Evolutionary conservation across 2,329 filamentous ascomycete genomes (phyloP).

Genomic region (Pseudogymnoascus sp.): DNA sequence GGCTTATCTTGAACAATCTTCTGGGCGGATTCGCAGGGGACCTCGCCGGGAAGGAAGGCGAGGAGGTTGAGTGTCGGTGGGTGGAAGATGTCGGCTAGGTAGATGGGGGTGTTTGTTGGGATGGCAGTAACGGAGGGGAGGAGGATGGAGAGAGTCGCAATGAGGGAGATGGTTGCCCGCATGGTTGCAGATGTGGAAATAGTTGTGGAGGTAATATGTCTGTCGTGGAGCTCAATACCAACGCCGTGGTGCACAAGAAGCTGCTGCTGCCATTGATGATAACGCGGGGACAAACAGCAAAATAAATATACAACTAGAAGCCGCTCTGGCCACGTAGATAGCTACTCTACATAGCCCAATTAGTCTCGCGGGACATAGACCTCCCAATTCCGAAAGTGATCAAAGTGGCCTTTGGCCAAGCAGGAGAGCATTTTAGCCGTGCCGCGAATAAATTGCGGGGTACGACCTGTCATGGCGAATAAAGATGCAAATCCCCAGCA

Average conservation of each 20-base stretch:
- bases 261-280: neutral
- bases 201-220: neutral
- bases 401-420: neutral
- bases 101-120: conserved; percentile 7
- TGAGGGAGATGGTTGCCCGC: neutral
- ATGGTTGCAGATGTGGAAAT: neutral
- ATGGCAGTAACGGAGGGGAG: neutral
- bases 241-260: neutral
- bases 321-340: conserved; percentile 2
- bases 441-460: conserved; percentile 1
- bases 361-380: neutral
- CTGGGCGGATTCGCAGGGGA: neutral
- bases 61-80: neutral
- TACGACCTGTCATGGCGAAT: neutral
- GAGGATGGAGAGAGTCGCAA: neutral
- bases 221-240: neutral
- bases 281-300: neutral
- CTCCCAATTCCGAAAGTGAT: neutral
- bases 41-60: neutral
- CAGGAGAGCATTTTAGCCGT: neutral
- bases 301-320: neutral
- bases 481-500: neutral
- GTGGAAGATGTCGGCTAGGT: conserved; percentile 2
- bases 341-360: neutral
- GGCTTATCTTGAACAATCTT: neutral